Evolutionary conservation across 371 early-diverging fungal genomes (phyloP).

Genomic region (Zychaea mexicana): DNA sequence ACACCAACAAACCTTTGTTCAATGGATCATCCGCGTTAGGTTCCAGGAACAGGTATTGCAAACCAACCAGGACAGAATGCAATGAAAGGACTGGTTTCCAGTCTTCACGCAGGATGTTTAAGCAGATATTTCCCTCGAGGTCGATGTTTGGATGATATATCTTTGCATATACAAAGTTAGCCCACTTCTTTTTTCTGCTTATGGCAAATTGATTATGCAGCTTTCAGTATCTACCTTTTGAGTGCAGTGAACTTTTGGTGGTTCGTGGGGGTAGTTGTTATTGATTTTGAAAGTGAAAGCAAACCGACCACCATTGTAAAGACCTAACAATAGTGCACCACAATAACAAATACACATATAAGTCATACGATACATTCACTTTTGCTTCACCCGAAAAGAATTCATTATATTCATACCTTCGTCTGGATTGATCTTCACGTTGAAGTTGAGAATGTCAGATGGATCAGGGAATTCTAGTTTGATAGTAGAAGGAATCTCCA

Average conservation of each 20-base stretch:
- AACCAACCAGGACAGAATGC: slow-evolving; percentile 93
- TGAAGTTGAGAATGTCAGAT: slow-evolving; percentile 85
- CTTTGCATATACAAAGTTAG: slow-evolving; percentile 33
- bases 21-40: slow-evolving; percentile 99
- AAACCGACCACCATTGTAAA: slow-evolving; percentile 94
- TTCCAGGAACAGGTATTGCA: slow-evolving; percentile 95
- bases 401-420: slow-evolving; percentile 63
- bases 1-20: slow-evolving; percentile 71
- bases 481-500: slow-evolving; percentile 84
- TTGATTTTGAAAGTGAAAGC: slow-evolving; percentile 90
- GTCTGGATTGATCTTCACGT: slow-evolving; percentile 84
- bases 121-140: slow-evolving; percentile 96
- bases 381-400: background rate
- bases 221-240: slow-evolving; percentile 71
- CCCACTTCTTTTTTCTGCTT: too few species aligned
- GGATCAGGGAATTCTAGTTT: slow-evolving; percentile 78
- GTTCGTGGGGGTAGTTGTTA: slow-evolving; percentile 97
- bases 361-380: background rate
- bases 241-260: slow-evolving; percentile 96
- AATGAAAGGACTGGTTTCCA: slow-evolving; percentile 99
- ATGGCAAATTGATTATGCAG: too few species aligned
- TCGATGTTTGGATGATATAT: slow-evolving; percentile 99
- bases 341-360: background rate
- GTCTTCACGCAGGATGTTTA: slow-evolving; percentile 99
- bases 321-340: slow-evolving; percentile 67